phyloP scores from a whole-genome alignment of 176 grass and related monocot species.

The Oryza coarctata region DNA sequence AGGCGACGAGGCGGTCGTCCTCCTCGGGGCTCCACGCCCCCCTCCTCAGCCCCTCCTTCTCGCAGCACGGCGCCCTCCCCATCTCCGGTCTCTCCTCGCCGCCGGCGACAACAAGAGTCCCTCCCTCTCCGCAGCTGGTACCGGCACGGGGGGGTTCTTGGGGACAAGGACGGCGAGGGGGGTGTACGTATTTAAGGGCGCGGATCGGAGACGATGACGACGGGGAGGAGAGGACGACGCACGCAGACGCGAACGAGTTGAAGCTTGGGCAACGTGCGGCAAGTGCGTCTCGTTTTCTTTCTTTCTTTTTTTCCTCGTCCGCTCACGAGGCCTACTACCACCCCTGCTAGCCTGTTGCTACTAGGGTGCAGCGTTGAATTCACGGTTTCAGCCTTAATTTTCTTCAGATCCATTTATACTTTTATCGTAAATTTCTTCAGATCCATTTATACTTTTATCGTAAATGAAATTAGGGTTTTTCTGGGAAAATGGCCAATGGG shows the following conservation, averaged over 20 bases:
- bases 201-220: neutral
- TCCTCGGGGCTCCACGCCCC: conserved; percentile 57
- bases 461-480: too few species aligned
- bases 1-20: conserved; percentile 48
- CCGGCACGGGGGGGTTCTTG: neutral
- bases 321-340: neutral
- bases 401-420: too few species aligned
- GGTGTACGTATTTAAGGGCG: conserved; percentile 31
- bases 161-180: neutral
- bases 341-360: too few species aligned
- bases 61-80: conserved; percentile 64
- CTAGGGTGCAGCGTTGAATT: too few species aligned
- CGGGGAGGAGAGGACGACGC: too few species aligned
- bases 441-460: too few species aligned
- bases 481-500: too few species aligned
- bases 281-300: neutral
- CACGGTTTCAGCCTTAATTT: too few species aligned
- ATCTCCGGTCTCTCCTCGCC: conserved; percentile 12
- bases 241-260: neutral
- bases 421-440: too few species aligned
- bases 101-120: neutral
- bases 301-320: neutral
- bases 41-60: conserved; percentile 54
- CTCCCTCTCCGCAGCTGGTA: too few species aligned
- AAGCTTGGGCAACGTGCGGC: conserved; percentile 14